Percentiles rank a stretch among this genome's conserved stretches.
These are phyloP conservation scores for Exophiala sp. DNA, from an alignment of 2,329 filamentous ascomycete species.

Conservation along the genomic window DNA sequence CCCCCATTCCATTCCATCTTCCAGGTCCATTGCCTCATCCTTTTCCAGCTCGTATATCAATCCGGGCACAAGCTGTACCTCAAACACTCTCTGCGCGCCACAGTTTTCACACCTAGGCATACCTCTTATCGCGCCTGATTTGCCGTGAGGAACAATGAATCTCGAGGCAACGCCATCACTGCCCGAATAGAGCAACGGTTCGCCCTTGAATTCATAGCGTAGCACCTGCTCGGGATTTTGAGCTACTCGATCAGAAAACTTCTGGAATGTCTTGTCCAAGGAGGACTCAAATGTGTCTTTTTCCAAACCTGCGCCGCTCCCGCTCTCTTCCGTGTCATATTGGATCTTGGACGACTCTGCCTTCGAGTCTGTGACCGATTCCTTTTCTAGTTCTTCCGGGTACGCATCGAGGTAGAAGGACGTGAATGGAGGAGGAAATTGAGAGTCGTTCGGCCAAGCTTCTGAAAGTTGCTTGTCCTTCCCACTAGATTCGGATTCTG, in stretches of 20 bases:
- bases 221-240: constrained; percentile 82
- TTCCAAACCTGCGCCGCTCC: constrained; percentile 40
- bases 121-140: constrained; percentile 30
- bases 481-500: constrained; percentile 30
- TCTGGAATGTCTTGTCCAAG: constrained; percentile 73
- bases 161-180: constrained; percentile 68
- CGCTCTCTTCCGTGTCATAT: constrained; percentile 34
- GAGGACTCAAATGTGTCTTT: constrained; percentile 73
- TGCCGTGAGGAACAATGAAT: constrained; percentile 40
- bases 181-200: constrained; percentile 76
- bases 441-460: constrained; percentile 69
- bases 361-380: constrained; percentile 36
- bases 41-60: constrained; percentile 84
- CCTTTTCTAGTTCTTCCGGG: constrained; percentile 73
- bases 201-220: constrained; percentile 71
- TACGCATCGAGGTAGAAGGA: constrained; percentile 83
- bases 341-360: constrained; percentile 36
- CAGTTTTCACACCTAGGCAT: constrained; percentile 78
- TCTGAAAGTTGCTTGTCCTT: constrained; percentile 41
- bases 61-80: constrained; percentile 88
- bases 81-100: constrained; percentile 72
- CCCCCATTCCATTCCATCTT: constrained; percentile 95
- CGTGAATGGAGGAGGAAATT: constrained; percentile 69
- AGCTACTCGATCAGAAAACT: constrained; percentile 71
- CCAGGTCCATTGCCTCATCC: constrained; percentile 57